Base-by-base conservation (phyloP, 306 rosid species). In the Pyrus communis region DNA sequence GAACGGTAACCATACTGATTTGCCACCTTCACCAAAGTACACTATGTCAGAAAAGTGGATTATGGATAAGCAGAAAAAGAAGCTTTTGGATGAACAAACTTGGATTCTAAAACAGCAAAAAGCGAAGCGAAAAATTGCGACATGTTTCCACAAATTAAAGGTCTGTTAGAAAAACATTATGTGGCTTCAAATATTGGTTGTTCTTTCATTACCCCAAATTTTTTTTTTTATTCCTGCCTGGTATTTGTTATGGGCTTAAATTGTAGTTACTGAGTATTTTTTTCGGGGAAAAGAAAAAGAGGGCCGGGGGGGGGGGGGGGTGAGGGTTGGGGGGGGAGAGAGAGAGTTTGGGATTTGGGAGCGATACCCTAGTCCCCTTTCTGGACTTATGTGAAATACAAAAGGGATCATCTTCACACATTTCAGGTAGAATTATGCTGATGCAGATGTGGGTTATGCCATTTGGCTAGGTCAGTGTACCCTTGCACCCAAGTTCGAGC, bases 21-120 rank as follows among this genome's bases (percentile, higher is more conserved):
- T 86, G 71, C 81, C 84, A 49, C 67, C 77, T 46, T 79, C 96
- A 84, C 88, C 92, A 60, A 96, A 85, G 84, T 82, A 81, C 85
- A 91, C 99, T 2, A 91, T 96, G 99, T 91, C 91, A 62, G 96
- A 91, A 85, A 96, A 83, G 80, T 96, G 96, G 90, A 83, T 91
- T 67, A 81, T 96, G 88, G 97, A 88, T 84, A 92, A 81, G 69
- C 96, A 91, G 86, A 91, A 82, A 84, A 87, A 85, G 91, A 88
- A 90, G 86, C 89, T 57, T 82, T 77, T 81, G 74, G 79, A 73
- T 72, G 91, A 91, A 81, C 93, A 83, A 83, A 87, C 83, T 55
- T 87, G 94, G 93, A 73, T 76, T 72, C 85, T 82, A 43, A 93
- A 93, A 76, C 98, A 88, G 83, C 97, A 85, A 65, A 88, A 93